A percentile compares a stretch with the other conserved stretches of the same genome.
Evolutionary conservation across 2,329 filamentous ascomycete species (phyloP).

Genomic region (Dactylellina drechsleri): DNA sequence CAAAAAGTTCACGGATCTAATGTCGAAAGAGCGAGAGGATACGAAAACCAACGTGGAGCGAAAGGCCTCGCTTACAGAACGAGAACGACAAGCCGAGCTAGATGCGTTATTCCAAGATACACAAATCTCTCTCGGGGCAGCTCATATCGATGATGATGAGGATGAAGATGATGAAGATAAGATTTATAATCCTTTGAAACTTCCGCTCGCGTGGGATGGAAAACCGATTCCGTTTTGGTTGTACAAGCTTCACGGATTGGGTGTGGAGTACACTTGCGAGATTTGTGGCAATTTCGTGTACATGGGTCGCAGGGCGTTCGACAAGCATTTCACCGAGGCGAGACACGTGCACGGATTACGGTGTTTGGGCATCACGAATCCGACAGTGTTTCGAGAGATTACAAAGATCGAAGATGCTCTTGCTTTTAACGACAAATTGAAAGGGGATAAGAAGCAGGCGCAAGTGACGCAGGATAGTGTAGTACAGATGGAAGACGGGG

Average conservation of each 20-base stretch:
- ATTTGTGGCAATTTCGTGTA: conserved; percentile 99
- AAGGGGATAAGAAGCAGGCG: conserved; percentile 81
- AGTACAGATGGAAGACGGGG: conserved; percentile 97
- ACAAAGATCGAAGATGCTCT: conserved; percentile 89
- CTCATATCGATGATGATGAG: conserved; percentile 69
- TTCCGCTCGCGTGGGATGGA: conserved; percentile 96
- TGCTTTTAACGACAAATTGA: conserved; percentile 91
- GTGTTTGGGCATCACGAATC: conserved; percentile 91
- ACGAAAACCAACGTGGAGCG: conserved; percentile 95
- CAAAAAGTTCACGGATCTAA: conserved; percentile 79
- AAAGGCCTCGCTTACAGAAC: conserved; percentile 96
- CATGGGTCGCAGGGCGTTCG: conserved; percentile 93
- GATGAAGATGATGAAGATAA: conserved; percentile 83
- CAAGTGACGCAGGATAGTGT: conserved; percentile 81
- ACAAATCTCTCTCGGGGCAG: conserved; percentile 46
- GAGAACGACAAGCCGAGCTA: conserved; percentile 85
- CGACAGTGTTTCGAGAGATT: conserved; percentile 91
- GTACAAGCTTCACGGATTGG: conserved; percentile 93
- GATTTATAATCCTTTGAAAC: conserved; percentile 95
- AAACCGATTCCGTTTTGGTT: conserved; percentile 99
- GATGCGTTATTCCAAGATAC: conserved; percentile 80
- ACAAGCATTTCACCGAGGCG: conserved; percentile 97
- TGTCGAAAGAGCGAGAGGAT: conserved; percentile 87
- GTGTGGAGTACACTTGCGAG: conserved; percentile 94
- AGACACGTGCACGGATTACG: conserved; percentile 93